Base-by-base conservation (phyloP, 495 filamentous ascomycete genomes). In the Xylaria scruposa region DNA sequence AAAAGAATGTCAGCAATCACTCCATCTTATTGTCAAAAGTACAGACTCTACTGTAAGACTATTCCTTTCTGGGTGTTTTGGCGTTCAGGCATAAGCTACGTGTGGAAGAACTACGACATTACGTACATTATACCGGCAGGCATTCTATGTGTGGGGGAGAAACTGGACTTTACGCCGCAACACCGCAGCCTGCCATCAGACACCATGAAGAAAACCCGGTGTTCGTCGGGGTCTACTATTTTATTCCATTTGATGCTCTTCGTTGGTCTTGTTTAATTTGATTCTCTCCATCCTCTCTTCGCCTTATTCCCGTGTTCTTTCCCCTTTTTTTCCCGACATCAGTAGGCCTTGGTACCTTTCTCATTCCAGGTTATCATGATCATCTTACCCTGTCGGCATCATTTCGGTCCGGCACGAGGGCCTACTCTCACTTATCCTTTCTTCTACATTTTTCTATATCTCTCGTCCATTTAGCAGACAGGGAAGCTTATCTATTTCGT, bases 41-140 rank as follows among this genome's bases (percentile, higher is more conserved):
- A 29, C 49, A 24, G 21, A 36, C 19, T 56, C 19, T 19, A 62
- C 56, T 17, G 17, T 40, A 10, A 38, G 46, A 58, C 47, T 33
- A 36, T 56, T 51, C 47, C 68, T 64, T 70, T 46, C 47, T 42
- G 33, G 47, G 68, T 24, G 44, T n/a, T 63, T 26, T 70, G 68
- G 44, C 47, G 58, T 70, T 51, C 31, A 42, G 46, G 59, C 31
- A 64, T 21, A 64, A 58, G 44, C 58, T 51, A 29, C 68, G 44
- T 53, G 33, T 24, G 59, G 46, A 70, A 29, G 68, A 70, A 63
- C 36, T 8, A 70, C 59, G 29, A 44, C 38, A 38, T 63, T 33
- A 44, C 53, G 24, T 24, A 47, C 53, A 29, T n/a, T 24, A 70
- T 56, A 44, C 10, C 44, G 46, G 68, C 58, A 51, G 68, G 29